Conservation (phyloP, 2,329 filamentous ascomycete species). For the Botrytis fragariae region DNA sequence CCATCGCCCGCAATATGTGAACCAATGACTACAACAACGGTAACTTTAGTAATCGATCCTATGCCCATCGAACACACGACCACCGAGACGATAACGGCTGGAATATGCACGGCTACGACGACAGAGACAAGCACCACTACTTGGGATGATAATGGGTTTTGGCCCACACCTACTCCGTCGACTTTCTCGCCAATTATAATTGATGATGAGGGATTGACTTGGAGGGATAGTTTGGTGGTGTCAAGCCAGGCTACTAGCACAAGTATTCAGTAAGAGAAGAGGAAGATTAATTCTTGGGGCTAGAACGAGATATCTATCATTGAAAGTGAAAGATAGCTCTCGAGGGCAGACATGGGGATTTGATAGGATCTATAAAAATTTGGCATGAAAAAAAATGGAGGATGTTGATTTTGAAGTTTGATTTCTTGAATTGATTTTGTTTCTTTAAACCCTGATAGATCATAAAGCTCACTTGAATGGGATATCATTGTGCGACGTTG, state of each 20-base stretch:
- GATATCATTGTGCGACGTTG: background rate
- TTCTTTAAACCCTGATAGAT: rapidly evolving
- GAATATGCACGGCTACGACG: background rate
- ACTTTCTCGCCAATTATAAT: background rate
- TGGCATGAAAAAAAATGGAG: background rate
- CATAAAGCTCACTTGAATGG: too few species aligned
- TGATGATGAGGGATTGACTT: background rate
- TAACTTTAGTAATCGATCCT: background rate
- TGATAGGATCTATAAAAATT: rapidly evolving
- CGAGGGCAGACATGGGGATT: rapidly evolving
- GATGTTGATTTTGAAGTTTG: background rate
- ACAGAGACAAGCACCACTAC: background rate
- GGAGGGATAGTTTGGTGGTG: background rate
- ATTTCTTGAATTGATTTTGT: background rate
- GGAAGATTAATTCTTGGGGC: too few species aligned
- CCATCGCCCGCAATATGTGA: background rate
- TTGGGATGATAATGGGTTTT: background rate
- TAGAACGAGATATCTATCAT: background rate
- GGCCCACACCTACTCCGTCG: background rate
- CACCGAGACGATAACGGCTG: background rate
- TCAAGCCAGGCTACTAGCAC: background rate
- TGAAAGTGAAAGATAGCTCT: background rate
- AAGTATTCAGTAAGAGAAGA: background rate
- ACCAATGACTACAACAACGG: background rate
- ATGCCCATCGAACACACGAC: background rate